Percentiles rank a stretch among this genome's conserved stretches.
Conservation (phyloP, 768 basidiomycete species). For the Trametes meyenii region DNA sequence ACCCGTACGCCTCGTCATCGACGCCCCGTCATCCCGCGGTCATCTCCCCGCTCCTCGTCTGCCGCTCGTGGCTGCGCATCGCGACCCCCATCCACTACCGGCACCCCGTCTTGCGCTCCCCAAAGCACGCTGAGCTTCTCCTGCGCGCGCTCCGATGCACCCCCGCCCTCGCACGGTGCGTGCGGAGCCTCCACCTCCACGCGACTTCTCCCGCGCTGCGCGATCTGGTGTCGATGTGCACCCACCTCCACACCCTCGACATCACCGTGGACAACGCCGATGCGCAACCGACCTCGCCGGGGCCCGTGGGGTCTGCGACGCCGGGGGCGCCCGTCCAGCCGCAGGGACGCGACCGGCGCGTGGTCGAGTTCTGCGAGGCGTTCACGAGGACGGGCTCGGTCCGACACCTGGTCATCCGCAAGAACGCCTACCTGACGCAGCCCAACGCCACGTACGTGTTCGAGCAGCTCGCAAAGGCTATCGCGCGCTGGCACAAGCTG, state of each 20-base stretch:
- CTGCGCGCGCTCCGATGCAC: constrained; percentile 40
- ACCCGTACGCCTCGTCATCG: constrained; percentile 13
- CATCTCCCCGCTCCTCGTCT: constrained; percentile 53
- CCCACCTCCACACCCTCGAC: constrained; percentile 43
- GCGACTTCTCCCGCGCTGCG: constrained; percentile 46
- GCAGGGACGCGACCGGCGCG: constrained; percentile 3
- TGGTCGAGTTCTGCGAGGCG: constrained; percentile 42
- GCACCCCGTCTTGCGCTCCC: constrained; percentile 47
- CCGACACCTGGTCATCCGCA: constrained; percentile 54
- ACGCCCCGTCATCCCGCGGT: constrained; percentile 25
- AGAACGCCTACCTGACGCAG: constrained; percentile 60
- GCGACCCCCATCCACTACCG: constrained; percentile 60
- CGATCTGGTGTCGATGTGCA: constrained; percentile 40
- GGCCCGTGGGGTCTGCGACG: background rate
- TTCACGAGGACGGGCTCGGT: constrained; percentile 43
- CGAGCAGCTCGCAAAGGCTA: constrained; percentile 46
- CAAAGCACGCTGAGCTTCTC: constrained; percentile 42
- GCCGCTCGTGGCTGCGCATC: constrained; percentile 55
- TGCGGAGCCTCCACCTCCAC: constrained; percentile 46
- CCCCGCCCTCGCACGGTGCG: constrained; percentile 42
- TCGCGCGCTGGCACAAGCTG: constrained; percentile 47
- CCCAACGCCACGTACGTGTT: constrained; percentile 49
- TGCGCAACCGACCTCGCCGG: background rate
- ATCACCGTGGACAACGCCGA: constrained; percentile 35
- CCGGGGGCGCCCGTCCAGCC: background rate